Percentiles rank a stretch among this genome's conserved stretches.
Evolutionary conservation across 352 stramenopile genomes (phyloP).

Genomic region (Phytophthora chlamydospora): DNA sequence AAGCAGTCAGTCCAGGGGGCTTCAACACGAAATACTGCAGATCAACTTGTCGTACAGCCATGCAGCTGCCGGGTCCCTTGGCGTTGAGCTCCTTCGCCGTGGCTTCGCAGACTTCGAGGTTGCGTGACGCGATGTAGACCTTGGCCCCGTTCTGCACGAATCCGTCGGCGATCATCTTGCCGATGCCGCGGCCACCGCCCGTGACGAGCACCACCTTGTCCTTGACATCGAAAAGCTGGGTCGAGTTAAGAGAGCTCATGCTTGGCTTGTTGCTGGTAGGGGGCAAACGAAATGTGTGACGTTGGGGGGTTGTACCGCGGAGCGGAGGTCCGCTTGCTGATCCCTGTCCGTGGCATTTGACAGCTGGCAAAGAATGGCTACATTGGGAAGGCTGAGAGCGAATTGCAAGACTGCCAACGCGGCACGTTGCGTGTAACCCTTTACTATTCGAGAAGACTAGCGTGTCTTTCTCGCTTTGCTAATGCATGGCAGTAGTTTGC

Average conservation of each 20-base stretch:
- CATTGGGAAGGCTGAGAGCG: too few relatives aligned
- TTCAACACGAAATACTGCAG: background rate
- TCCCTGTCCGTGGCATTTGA: too few relatives aligned
- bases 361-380: too few relatives aligned
- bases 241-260: conserved; percentile 28
- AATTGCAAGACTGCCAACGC: too few relatives aligned
- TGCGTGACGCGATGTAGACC: conserved; percentile 93
- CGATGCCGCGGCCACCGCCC: conserved; percentile 93
- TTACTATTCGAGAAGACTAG: too few relatives aligned
- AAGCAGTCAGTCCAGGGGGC: too few relatives aligned
- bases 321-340: too few relatives aligned
- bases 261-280: background rate
- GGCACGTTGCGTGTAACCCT: too few relatives aligned
- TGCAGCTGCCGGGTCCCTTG: conserved; percentile 64
- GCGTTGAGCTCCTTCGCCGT: conserved; percentile 76
- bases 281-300: too few relatives aligned
- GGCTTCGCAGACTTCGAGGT: conserved; percentile 76
- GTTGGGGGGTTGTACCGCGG: too few relatives aligned
- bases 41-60: conserved; percentile 37
- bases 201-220: conserved; percentile 92
- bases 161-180: conserved; percentile 95
- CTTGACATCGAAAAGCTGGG: conserved; percentile 48
- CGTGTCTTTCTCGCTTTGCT: too few relatives aligned
- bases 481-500: too few relatives aligned
- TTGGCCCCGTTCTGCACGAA: conserved; percentile 93